These are phyloP conservation scores for Penicillium expansum DNA, from an alignment of 2,329 filamentous ascomycete species.

Conservation along the genomic window DNA sequence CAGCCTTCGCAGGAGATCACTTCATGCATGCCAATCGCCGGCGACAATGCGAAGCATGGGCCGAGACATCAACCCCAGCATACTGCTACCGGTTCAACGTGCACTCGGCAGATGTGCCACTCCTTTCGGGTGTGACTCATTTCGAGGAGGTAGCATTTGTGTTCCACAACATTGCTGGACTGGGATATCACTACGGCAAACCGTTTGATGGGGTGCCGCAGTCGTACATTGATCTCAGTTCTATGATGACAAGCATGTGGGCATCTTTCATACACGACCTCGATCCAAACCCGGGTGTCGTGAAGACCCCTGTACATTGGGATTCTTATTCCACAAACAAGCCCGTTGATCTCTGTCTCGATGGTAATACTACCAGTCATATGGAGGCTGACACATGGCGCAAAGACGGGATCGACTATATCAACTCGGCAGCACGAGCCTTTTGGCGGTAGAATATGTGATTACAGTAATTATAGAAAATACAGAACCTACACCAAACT, in stretches of 20 bases:
- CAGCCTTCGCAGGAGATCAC: conserved; percentile 56
- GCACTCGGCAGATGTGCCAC: conserved; percentile 42
- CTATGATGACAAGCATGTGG: conserved; percentile 54
- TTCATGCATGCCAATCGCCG: conserved; percentile 57
- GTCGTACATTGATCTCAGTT: conserved; percentile 44
- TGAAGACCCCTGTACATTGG: conserved; percentile 38
- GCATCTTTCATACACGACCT: conserved; percentile 49
- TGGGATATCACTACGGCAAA: conserved; percentile 44
- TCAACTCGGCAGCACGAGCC: conserved; percentile 27
- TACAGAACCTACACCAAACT: too few relatives aligned
- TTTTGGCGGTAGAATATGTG: conserved; percentile 22
- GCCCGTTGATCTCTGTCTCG: conserved; percentile 51
- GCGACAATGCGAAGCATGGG: conserved; percentile 53
- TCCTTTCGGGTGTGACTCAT: conserved; percentile 50
- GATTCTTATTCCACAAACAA: conserved; percentile 43
- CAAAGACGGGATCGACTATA: conserved; percentile 32
- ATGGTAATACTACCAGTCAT: conserved; percentile 48
- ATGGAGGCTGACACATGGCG: conserved; percentile 49
- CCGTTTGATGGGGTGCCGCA: conserved; percentile 42
- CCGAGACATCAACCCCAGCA: conserved; percentile 48
- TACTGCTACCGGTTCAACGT: conserved; percentile 66
- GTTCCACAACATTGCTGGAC: conserved; percentile 52
- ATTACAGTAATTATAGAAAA: not conserved
- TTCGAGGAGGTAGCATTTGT: conserved; percentile 58
- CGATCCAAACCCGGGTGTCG: conserved; percentile 44